Evolutionary conservation across 2,329 filamentous ascomycete species (phyloP), one percentile per base, ranked within the genome.

Genomic region (Xylariales sp.): DNA sequence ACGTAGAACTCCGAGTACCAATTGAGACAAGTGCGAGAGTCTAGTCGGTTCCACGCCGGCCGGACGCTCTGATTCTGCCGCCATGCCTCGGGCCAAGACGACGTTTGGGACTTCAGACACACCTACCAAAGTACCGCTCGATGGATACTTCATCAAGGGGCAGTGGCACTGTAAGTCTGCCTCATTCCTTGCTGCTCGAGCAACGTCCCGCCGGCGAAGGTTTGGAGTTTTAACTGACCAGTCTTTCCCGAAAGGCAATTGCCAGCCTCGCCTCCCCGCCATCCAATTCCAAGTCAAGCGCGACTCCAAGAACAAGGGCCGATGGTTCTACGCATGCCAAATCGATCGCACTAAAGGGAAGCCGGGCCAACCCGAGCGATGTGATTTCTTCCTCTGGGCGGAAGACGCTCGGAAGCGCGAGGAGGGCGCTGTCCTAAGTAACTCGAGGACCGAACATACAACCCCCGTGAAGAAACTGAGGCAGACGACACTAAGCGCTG

Each of bases 321-420:
- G 62, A 45, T 65, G 64, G 57, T 76, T 80, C 58, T 77, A 74
- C 44, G 69, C 64, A 3, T 81, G 76, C 48, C 72, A 74, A 51
- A 63, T 66, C 40, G 51, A 61, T n/a, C 56, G 58, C 21, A 51
- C 61, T n/a, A 46, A 50, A 38, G 61, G 65, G 16, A 60, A 63
- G 31, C 25, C 43, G 3, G 44, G 40, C 11, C 25, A 36, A 8
- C 44, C 44, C 14, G 34, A 29, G 3, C 55, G 64, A 19, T 82
- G 78, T 51, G 63, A 62, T 1, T 78, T 82, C 58, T 82, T 80
- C 48, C 56, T 82, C 0, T 81, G 76, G 74, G 64, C 73, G 6
- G 68, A 75, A 11, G 69, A 78, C 31, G 77, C 77, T 0, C 58
- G 62, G 31, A 45, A 51, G 14, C 62, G 76, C 39, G 72, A 76